Evolutionary conservation across 2,329 filamentous ascomycete genomes (phyloP).

Genomic region (Diaporthe sp.): DNA sequence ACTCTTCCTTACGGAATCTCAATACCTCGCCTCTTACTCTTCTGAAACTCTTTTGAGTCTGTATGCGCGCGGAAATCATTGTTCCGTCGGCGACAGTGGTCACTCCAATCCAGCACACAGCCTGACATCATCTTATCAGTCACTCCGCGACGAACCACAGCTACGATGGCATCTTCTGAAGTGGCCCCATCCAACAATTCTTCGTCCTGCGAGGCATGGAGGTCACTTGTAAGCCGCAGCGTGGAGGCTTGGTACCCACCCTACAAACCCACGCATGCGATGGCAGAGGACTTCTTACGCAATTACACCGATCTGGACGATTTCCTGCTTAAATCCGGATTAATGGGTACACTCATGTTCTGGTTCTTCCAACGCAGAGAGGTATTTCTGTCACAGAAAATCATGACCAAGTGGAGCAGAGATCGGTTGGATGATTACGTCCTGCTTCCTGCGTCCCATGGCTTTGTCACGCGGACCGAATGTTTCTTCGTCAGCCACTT

Average conservation of each 20-base stretch:
- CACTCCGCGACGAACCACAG: background rate
- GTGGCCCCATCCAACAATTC: background rate
- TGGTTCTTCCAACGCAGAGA: slow-evolving; percentile 2
- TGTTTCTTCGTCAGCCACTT: slow-evolving; percentile 16
- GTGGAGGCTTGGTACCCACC: background rate
- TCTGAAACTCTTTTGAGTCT: too few species aligned
- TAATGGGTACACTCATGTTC: background rate
- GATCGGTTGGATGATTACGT: background rate
- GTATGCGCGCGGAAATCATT: background rate
- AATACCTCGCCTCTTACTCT: background rate
- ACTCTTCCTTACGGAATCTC: background rate
- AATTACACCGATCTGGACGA: background rate
- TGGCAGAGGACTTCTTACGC: background rate
- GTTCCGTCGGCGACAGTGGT: background rate
- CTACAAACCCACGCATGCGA: background rate
- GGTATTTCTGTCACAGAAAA: background rate
- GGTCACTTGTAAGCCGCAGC: background rate
- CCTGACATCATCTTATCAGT: too few species aligned
- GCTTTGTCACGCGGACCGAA: background rate
- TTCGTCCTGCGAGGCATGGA: background rate
- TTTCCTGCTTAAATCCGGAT: background rate
- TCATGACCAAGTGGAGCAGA: slow-evolving; percentile 8
- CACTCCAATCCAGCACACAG: background rate
- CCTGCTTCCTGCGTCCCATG: background rate
- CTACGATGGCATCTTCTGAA: background rate